phyloP scores from a whole-genome alignment of 352 stramenopile genomes.

The Phytophthora sp. region DNA sequence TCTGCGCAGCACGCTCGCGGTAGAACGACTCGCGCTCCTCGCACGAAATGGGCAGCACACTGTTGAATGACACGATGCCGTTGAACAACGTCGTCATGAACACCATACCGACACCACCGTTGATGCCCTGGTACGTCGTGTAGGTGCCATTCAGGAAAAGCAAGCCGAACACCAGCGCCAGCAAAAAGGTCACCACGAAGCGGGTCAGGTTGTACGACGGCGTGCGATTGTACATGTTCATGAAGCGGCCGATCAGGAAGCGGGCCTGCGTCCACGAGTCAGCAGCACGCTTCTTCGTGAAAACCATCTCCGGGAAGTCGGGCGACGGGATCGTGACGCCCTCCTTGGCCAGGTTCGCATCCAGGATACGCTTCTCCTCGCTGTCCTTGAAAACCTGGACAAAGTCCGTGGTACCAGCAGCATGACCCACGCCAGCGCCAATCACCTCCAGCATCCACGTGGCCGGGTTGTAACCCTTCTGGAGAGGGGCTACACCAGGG shows the following conservation, averaged over 20 bases:
- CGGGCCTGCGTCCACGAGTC: constrained; percentile 15
- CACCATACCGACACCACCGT: constrained; percentile 72
- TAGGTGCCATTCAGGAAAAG: constrained; percentile 55
- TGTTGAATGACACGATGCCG: constrained; percentile 23
- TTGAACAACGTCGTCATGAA: constrained; percentile 87
- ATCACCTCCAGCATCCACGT: constrained; percentile 41
- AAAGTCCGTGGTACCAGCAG: constrained; percentile 27
- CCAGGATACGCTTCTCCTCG: constrained; percentile 4
- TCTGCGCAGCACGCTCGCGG: constrained; percentile 13
- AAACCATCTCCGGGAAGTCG: constrained; percentile 17
- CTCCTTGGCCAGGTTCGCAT: constrained; percentile 12
- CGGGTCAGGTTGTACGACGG: constrained; percentile 83
- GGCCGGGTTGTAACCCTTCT: constrained; percentile 45
- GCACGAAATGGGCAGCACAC: constrained; percentile 8
- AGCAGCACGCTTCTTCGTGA: constrained; percentile 19
- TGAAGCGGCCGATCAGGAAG: constrained; percentile 39
- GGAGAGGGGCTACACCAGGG: constrained; percentile 22
- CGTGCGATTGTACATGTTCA: constrained; percentile 78
- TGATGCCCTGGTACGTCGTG: constrained; percentile 45
- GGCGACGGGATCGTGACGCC: constrained; percentile 11
- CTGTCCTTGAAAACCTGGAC: constrained; percentile 11
- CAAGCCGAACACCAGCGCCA: constrained; percentile 78
- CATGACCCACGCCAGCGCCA: constrained; percentile 27
- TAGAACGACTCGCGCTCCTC: constrained; percentile 11
- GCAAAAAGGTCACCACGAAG: constrained; percentile 67